Evolutionary conservation across 2,329 filamentous ascomycete species (phyloP).

Genomic region (Byssoonygena ceratinophila): DNA sequence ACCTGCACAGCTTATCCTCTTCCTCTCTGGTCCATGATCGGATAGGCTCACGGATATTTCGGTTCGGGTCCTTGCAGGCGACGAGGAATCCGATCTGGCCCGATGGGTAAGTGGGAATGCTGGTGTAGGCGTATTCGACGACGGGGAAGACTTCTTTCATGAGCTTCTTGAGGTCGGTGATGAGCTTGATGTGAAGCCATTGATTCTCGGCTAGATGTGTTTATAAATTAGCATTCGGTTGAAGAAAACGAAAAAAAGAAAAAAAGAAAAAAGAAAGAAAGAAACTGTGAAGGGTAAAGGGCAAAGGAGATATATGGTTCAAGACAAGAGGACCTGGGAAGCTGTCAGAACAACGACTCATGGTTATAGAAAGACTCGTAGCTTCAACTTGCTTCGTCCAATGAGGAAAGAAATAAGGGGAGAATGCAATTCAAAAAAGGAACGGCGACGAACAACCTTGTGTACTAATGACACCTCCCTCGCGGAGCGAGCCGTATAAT

Average conservation of each 20-base stretch:
- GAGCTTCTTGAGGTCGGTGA: slow-evolving; percentile 88
- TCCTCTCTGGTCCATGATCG: slow-evolving; percentile 74
- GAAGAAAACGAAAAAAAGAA: background rate
- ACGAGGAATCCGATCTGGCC: slow-evolving; percentile 99
- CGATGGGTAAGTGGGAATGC: slow-evolving; percentile 96
- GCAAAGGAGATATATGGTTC: slow-evolving; percentile 6
- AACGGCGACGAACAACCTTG: slow-evolving; percentile 98
- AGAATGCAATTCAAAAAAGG: slow-evolving; percentile 57
- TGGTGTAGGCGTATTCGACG: slow-evolving; percentile 95
- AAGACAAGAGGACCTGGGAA: slow-evolving; percentile 3
- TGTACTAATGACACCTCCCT: slow-evolving; percentile 96
- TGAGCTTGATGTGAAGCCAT: slow-evolving; percentile 93
- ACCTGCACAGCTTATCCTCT: slow-evolving; percentile 84
- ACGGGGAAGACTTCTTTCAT: slow-evolving; percentile 96
- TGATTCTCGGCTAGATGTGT: slow-evolving; percentile 76
- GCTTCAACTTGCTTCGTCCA: background rate
- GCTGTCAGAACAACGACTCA: background rate
- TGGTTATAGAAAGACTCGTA: background rate
- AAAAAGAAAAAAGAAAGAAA: background rate
- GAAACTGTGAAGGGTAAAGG: background rate
- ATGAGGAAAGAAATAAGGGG: slow-evolving; percentile 20
- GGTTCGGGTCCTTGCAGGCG: slow-evolving; percentile 84
- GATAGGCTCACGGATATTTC: slow-evolving; percentile 74
- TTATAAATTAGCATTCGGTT: slow-evolving; percentile 21
- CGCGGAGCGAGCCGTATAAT: slow-evolving; percentile 74